Percentiles rank a stretch among this genome's conserved stretches.
These are phyloP conservation scores for Chaetomium sp. DNA, from an alignment of 2,329 filamentous ascomycete genomes.

Conservation along the genomic window DNA sequence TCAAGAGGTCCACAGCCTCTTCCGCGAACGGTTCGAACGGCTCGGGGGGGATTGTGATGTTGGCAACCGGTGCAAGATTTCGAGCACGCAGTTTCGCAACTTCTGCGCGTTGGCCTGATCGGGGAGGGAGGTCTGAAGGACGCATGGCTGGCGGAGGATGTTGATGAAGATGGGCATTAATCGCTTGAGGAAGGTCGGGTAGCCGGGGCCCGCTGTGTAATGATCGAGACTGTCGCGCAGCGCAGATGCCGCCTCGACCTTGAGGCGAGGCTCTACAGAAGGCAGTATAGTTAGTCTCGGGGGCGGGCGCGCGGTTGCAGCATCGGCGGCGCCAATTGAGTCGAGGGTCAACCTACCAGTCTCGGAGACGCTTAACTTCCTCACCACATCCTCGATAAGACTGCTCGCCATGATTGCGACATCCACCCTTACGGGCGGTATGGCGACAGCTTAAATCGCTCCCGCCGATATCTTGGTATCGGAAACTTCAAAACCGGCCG, in stretches of 20 bases:
- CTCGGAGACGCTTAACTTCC: constrained; percentile 59
- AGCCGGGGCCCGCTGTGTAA: constrained; percentile 77
- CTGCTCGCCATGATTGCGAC: constrained; percentile 62
- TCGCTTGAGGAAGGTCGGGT: constrained; percentile 79
- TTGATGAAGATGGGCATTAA: constrained; percentile 87
- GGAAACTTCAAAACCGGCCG: neutral
- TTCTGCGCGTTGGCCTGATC: constrained; percentile 75
- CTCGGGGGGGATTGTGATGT: constrained; percentile 73
- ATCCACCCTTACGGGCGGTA: constrained; percentile 44
- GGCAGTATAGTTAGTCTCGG: constrained; percentile 20
- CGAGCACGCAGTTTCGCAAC: constrained; percentile 88
- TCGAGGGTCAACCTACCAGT: constrained; percentile 47
- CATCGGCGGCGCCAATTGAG: neutral
- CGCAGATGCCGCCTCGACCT: constrained; percentile 79
- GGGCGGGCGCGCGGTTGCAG: neutral
- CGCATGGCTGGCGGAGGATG: constrained; percentile 80
- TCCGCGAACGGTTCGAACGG: constrained; percentile 85
- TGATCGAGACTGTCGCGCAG: constrained; percentile 90
- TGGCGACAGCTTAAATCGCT: constrained; percentile 30
- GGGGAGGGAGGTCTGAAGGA: constrained; percentile 85
- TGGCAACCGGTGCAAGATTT: constrained; percentile 86
- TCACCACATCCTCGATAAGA: constrained; percentile 65
- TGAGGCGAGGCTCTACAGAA: constrained; percentile 72
- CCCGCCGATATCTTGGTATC: constrained; percentile 27
- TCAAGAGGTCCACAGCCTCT: constrained; percentile 86